phyloP scores from a whole-genome alignment of 1,139 yeast species.

The Lodderomyces margitis region DNA sequence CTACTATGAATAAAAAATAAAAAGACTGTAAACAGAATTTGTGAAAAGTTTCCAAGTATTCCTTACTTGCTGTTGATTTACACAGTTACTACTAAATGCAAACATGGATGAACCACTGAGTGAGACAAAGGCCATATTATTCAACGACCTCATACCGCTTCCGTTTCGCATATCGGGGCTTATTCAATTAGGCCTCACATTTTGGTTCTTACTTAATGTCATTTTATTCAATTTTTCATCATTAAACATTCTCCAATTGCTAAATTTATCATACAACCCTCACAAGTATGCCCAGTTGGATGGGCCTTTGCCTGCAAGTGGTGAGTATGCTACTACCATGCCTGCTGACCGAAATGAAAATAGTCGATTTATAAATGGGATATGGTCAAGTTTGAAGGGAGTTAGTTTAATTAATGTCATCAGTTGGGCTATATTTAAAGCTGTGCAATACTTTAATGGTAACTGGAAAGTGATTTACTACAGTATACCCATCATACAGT shows the following conservation, averaged over 20 bases:
- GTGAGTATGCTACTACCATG: constrained; percentile 34
- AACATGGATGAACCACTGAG: constrained; percentile 15
- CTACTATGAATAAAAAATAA: neutral
- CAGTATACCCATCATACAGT: constrained; percentile 21
- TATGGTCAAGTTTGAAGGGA: constrained; percentile 27
- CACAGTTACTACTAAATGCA: neutral
- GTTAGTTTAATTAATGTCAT: constrained; percentile 21
- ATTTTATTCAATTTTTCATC: constrained; percentile 23
- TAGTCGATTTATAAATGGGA: constrained; percentile 29
- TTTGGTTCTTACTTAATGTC: constrained; percentile 36
- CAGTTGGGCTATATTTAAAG: constrained; percentile 24
- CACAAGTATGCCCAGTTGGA: constrained; percentile 37
- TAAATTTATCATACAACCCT: constrained; percentile 37
- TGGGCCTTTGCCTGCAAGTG: constrained; percentile 21
- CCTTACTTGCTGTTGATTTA: neutral
- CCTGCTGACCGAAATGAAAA: constrained; percentile 36
- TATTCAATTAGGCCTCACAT: constrained; percentile 30
- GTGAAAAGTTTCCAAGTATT: neutral
- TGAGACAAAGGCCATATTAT: constrained; percentile 16
- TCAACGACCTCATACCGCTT: constrained; percentile 33
- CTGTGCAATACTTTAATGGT: constrained; percentile 18
- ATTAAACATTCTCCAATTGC: constrained; percentile 36
- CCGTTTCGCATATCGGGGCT: constrained; percentile 38
- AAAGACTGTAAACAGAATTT: neutral
- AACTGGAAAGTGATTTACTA: constrained; percentile 14